phyloP scores from a whole-genome alignment of 768 basidiomycete species.

The Pisolithus tinctorius region DNA sequence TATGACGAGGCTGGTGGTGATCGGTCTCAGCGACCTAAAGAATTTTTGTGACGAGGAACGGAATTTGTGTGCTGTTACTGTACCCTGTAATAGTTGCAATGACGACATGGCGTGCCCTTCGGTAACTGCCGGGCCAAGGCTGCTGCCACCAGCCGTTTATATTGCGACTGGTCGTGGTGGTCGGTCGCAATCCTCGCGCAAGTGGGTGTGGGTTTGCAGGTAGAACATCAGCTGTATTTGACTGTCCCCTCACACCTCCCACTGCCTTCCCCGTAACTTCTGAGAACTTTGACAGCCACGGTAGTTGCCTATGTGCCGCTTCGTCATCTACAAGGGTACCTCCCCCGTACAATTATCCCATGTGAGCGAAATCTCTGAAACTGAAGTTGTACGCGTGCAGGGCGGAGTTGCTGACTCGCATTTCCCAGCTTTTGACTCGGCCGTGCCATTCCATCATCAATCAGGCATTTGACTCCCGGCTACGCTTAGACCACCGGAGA shows the following conservation, averaged over 20 bases:
- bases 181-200: too few relatives aligned
- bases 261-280: background rate
- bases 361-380: conserved; percentile 33
- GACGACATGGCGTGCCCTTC: too few relatives aligned
- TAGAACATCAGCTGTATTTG: background rate
- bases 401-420: background rate
- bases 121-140: too few relatives aligned
- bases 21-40: conserved; percentile 64
- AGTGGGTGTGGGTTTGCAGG: too few relatives aligned
- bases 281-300: too few relatives aligned
- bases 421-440: conserved; percentile 70
- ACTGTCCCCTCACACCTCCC: background rate
- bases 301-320: conserved; percentile 60
- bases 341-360: conserved; percentile 89
- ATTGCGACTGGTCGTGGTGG: too few relatives aligned
- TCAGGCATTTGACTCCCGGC: conserved; percentile 90
- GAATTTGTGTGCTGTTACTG: background rate
- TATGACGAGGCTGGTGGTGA: conserved; percentile 84
- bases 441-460: conserved; percentile 96
- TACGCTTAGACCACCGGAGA: conserved; percentile 71
- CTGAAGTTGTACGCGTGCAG: background rate
- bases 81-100: too few relatives aligned
- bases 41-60: conserved; percentile 51
- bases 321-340: conserved; percentile 93
- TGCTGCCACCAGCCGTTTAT: too few relatives aligned